Base-by-base conservation (phyloP, 495 filamentous ascomycete genomes). In the Podospora tetraspora region DNA sequence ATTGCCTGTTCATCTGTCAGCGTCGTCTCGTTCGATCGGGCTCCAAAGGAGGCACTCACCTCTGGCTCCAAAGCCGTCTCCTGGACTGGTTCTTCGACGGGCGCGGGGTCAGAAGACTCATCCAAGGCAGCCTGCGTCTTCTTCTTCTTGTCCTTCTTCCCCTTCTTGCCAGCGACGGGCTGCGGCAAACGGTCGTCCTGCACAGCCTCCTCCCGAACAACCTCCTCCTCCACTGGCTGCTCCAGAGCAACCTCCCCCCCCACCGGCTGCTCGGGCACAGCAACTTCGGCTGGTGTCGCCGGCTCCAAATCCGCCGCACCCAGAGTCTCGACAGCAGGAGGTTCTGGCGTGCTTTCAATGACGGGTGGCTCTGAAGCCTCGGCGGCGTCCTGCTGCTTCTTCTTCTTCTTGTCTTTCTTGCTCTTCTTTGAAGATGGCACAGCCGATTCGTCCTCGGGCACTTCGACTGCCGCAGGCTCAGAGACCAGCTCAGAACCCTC, bases 391-490 rank as follows among this genome's bases (percentile, higher is more conserved):
- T 66, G 64, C 24, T 66, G 59, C 52, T 63, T 63, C 27, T 60
- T 60, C 64, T 59, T 59, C 63, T 77, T 75, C 70, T 77, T 76
- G 61, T 64, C 71, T 64, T 79, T 75, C 66, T 79, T 76, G 61
- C 43, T 67, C 71, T 73, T 75, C 52, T 72, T 73, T 2, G 13
- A 24, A 32, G 25, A 21, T 32, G 62, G 22, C 62, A 30, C 56
- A 58, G 63, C 32, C 3, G 62, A 10, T 64, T 21, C 19, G 21
- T 64, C 62, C 21, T 43, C 23, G 2, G 34, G 21, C 3, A 13
- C 23, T 24, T 64, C 62, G 43, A 37, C 34, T 0, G 29, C 23
- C 27, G n/a, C 60, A 32, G 60, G 29, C 32, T 32, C 60, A 12
- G 60, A n/a, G 32, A 32, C 29, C 60, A 3, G 23, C 23, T 11